phyloP scores from a whole-genome alignment of 2,329 filamentous ascomycete genomes.

The Beauveria asiatica region DNA sequence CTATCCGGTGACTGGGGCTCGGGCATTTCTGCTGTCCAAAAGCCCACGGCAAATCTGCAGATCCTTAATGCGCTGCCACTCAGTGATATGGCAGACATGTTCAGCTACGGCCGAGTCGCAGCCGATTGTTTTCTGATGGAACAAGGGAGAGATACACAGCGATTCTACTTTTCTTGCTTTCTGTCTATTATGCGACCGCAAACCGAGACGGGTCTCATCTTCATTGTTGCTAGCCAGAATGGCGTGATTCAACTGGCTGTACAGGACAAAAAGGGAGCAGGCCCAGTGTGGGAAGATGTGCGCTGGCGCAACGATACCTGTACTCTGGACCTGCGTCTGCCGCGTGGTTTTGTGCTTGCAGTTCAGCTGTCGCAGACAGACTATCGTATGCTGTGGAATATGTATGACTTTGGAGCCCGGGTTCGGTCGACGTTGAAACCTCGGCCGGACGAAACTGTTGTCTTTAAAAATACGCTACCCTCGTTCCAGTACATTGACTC shows the following conservation, averaged over 20 bases:
- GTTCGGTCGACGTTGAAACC: slow-evolving; percentile 64
- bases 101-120: slow-evolving; percentile 71
- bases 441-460: slow-evolving; percentile 58
- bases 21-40: slow-evolving; percentile 38
- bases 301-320: slow-evolving; percentile 64
- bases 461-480: slow-evolving; percentile 61
- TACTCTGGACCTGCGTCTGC: slow-evolving; percentile 60
- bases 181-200: slow-evolving; percentile 66
- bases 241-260: slow-evolving; percentile 68
- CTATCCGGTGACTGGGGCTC: slow-evolving; percentile 54
- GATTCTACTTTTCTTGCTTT: slow-evolving; percentile 63
- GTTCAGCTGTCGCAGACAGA: slow-evolving; percentile 68
- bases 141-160: slow-evolving; percentile 58
- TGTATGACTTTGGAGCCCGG: slow-evolving; percentile 76
- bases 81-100: slow-evolving; percentile 63
- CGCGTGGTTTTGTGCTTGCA: slow-evolving; percentile 65
- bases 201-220: slow-evolving; percentile 59
- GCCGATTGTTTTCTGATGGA: slow-evolving; percentile 70
- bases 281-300: slow-evolving; percentile 73
- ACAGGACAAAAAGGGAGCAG: slow-evolving; percentile 56
- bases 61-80: slow-evolving; percentile 65
- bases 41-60: slow-evolving; percentile 37
- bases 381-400: slow-evolving; percentile 69
- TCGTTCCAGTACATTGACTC: slow-evolving; percentile 77
- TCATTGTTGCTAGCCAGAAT: slow-evolving; percentile 72